These are phyloP conservation scores for Metschnikowia arizonensis DNA, from an alignment of 805 yeast genomes.

Conservation along the genomic window DNA sequence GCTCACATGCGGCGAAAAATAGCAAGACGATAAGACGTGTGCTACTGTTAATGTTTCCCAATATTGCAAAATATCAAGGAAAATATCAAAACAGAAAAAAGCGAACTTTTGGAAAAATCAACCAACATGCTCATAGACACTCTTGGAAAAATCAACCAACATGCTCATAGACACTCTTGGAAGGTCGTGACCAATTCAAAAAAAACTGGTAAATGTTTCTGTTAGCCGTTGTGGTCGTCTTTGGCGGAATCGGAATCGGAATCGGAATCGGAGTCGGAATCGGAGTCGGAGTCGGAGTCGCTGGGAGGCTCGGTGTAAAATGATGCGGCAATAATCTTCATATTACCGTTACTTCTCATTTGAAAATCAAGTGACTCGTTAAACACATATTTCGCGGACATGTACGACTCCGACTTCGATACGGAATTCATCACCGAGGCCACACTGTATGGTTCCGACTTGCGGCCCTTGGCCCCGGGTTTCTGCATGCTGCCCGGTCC, in stretches of 20 bases:
- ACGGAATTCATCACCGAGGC: slow-evolving; percentile 5
- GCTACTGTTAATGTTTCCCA: no score
- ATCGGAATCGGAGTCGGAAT: slow-evolving; percentile 27
- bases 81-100: no score
- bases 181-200: neutral
- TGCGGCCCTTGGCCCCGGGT: slow-evolving; percentile 7
- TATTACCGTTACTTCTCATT: slow-evolving; percentile 12
- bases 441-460: slow-evolving; percentile 3
- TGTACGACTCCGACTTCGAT: slow-evolving; percentile 9
- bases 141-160: neutral
- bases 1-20: slow-evolving; percentile 1
- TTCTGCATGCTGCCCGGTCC: slow-evolving; percentile 14
- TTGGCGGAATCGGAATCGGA: neutral
- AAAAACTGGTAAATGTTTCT: neutral
- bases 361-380: slow-evolving; percentile 12
- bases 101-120: no score
- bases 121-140: no score
- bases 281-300: slow-evolving; percentile 24
- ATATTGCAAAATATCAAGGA: no score
- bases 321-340: slow-evolving; percentile 36
- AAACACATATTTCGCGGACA: slow-evolving; percentile 12
- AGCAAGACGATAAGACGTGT: neutral
- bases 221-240: slow-evolving; percentile 8
- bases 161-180: neutral
- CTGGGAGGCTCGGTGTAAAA: slow-evolving; percentile 38